Evolutionary conservation across 768 basidiomycete genomes (phyloP).

Genomic region (Phaffia australis): DNA sequence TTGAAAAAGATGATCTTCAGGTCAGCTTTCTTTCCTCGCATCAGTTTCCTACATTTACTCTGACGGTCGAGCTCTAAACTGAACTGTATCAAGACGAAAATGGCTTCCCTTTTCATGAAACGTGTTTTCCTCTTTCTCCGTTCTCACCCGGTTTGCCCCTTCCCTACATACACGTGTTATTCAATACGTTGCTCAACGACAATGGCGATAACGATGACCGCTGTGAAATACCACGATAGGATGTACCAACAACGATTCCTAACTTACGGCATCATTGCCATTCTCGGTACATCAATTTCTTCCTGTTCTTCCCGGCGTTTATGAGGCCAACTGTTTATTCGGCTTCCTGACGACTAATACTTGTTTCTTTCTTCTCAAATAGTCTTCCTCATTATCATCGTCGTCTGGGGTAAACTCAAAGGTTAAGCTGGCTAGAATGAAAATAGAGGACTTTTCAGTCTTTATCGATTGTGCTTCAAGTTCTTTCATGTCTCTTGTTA

Average conservation of each 20-base stretch:
- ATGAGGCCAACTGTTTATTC: neutral
- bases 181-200: too few relatives aligned
- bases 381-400: slow-evolving; percentile 10
- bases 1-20: slow-evolving; percentile 90
- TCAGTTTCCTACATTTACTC: slow-evolving; percentile 9
- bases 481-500: too few relatives aligned
- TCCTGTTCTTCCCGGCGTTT: slow-evolving; percentile 51
- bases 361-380: neutral
- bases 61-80: slow-evolving; percentile 7
- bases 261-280: slow-evolving; percentile 70
- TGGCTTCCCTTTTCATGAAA: slow-evolving; percentile 19
- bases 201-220: neutral
- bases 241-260: slow-evolving; percentile 95
- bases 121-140: neutral
- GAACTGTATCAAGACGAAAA: slow-evolving; percentile 11
- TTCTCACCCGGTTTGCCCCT: neutral
- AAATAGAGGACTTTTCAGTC: too few relatives aligned
- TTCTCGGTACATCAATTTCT: slow-evolving; percentile 49
- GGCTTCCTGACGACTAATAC: neutral
- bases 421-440: too few relatives aligned
- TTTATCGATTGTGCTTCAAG: too few relatives aligned
- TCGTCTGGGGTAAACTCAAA: slow-evolving; percentile 17
- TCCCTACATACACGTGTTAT: neutral
- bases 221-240: slow-evolving; percentile 43
- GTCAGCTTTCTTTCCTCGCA: slow-evolving; percentile 45